These are phyloP conservation scores for Aspergillus persii DNA, from an alignment of 2,329 filamentous ascomycete species.

Conservation along the genomic window DNA sequence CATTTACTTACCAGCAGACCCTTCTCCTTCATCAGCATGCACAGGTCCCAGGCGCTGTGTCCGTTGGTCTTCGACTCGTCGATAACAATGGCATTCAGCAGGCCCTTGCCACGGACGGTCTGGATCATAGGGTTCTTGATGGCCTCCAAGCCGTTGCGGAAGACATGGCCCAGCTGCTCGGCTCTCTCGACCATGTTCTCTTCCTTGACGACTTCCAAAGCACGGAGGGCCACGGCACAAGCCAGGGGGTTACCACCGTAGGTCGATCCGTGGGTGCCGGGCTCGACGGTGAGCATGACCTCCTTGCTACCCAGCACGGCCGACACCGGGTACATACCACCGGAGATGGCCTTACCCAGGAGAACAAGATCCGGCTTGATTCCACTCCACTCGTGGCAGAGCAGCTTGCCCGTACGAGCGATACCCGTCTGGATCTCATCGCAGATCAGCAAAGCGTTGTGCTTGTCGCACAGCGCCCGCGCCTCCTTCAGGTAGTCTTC, in stretches of 20 bases:
- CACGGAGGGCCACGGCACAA: slow-evolving; percentile 91
- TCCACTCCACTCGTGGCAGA: slow-evolving; percentile 90
- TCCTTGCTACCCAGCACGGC: slow-evolving; percentile 85
- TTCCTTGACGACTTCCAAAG: slow-evolving; percentile 89
- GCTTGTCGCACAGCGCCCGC: slow-evolving; percentile 82
- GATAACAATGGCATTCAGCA: slow-evolving; percentile 94
- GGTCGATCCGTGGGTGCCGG: slow-evolving; percentile 96
- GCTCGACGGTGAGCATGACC: slow-evolving; percentile 92
- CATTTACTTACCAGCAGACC: slow-evolving; percentile 72
- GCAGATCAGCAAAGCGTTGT: slow-evolving; percentile 94
- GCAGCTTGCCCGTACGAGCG: slow-evolving; percentile 86
- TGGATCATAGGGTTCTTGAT: slow-evolving; percentile 79
- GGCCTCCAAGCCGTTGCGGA: slow-evolving; percentile 73
- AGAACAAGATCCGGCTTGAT: slow-evolving; percentile 95
- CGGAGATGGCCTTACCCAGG: slow-evolving; percentile 95
- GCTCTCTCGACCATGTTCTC: slow-evolving; percentile 83
- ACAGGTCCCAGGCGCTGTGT: slow-evolving; percentile 92
- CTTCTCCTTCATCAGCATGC: slow-evolving; percentile 92
- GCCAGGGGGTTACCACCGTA: slow-evolving; percentile 96
- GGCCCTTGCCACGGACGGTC: slow-evolving; percentile 82
- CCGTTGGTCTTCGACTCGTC: slow-evolving; percentile 84
- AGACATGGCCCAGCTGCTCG: slow-evolving; percentile 74
- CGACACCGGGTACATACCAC: slow-evolving; percentile 98
- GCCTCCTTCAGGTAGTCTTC: slow-evolving; percentile 81
- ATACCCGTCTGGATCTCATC: slow-evolving; percentile 99